phyloP scores from a whole-genome alignment of 192 early-diverging fungal species.

The Coemansia sp. region DNA sequence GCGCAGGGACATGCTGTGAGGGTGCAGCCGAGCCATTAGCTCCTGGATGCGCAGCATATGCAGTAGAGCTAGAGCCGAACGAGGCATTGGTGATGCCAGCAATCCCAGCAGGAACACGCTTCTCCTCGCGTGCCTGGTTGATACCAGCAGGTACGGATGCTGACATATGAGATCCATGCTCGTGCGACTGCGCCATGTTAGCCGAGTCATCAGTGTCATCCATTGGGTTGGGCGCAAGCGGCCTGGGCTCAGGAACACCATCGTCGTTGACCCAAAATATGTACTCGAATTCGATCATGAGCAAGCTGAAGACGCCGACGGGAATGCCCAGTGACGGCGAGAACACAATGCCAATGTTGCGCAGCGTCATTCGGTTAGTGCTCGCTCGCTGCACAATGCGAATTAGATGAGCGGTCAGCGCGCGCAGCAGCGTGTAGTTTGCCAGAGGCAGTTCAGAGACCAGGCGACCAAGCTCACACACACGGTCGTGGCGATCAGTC shows the following conservation, averaged over 20 bases:
- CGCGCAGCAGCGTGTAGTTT: slow-evolving; percentile 89
- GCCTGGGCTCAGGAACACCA: slow-evolving; percentile 56
- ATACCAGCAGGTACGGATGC: slow-evolving; percentile 37
- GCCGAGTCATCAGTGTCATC: background rate
- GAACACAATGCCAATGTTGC: slow-evolving; percentile 96
- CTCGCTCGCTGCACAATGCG: slow-evolving; percentile 80
- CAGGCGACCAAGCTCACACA: slow-evolving; percentile 78
- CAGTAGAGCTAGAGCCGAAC: slow-evolving; percentile 3
- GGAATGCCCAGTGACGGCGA: slow-evolving; percentile 93
- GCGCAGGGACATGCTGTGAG: background rate
- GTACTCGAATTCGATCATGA: slow-evolving; percentile 88
- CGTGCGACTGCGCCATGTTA: background rate
- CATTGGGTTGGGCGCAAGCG: background rate
- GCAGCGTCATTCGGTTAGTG: slow-evolving; percentile 91
- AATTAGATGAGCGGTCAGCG: slow-evolving; percentile 86
- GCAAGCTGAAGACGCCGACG: slow-evolving; percentile 86
- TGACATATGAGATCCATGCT: slow-evolving; percentile 14
- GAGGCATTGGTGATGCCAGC: background rate
- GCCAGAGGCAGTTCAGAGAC: slow-evolving; percentile 74
- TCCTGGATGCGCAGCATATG: slow-evolving; percentile 3
- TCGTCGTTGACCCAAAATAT: slow-evolving; percentile 76
- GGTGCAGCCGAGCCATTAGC: background rate
- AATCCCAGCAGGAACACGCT: too few species aligned
- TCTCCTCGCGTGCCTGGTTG: slow-evolving; percentile 18
- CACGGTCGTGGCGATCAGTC: slow-evolving; percentile 73